A percentile compares a stretch with the other conserved stretches of the same genome.
Conservation (phyloP, 305 asterid genomes). For the Fraxinus angustifolia region DNA sequence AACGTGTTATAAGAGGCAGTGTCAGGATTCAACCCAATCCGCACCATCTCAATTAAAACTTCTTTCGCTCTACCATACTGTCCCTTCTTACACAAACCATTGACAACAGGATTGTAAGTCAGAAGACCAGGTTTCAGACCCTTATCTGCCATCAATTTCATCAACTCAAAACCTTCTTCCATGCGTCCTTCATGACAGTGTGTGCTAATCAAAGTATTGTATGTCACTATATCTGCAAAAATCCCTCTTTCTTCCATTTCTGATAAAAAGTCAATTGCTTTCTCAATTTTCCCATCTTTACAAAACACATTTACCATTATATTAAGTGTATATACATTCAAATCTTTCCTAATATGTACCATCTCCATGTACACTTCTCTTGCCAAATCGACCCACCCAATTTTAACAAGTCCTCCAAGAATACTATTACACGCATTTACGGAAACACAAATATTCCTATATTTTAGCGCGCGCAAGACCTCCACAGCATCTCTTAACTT, state of each 20-base stretch:
- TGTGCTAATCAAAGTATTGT: constrained; percentile 62
- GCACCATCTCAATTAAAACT: constrained; percentile 44
- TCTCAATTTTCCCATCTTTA: constrained; percentile 51
- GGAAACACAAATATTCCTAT: constrained; percentile 41
- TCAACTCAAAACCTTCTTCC: constrained; percentile 41
- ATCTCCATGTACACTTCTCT: constrained; percentile 51
- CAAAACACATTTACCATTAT: constrained; percentile 70
- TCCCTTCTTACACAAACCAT: constrained; percentile 63
- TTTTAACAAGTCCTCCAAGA: constrained; percentile 66
- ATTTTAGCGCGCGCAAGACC: constrained; percentile 42
- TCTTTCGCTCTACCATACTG: constrained; percentile 46
- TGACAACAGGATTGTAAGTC: constrained; percentile 58
- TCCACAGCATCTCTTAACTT: constrained; percentile 77
- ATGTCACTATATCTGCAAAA: constrained; percentile 60
- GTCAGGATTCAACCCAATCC: constrained; percentile 48
- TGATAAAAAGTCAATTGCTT: constrained; percentile 30
- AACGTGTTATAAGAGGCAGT: constrained; percentile 54
- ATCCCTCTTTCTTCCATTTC: constrained; percentile 59
- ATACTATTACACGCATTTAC: constrained; percentile 69
- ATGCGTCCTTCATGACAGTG: constrained; percentile 48
- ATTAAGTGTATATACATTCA: constrained; percentile 68
- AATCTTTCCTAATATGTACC: constrained; percentile 34
- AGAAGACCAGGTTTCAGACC: constrained; percentile 55
- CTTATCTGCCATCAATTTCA: constrained; percentile 44
- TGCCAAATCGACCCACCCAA: constrained; percentile 73